Evolutionary conservation across 306 rosid genomes (phyloP).

Genomic region (Cucurbita moschata): DNA sequence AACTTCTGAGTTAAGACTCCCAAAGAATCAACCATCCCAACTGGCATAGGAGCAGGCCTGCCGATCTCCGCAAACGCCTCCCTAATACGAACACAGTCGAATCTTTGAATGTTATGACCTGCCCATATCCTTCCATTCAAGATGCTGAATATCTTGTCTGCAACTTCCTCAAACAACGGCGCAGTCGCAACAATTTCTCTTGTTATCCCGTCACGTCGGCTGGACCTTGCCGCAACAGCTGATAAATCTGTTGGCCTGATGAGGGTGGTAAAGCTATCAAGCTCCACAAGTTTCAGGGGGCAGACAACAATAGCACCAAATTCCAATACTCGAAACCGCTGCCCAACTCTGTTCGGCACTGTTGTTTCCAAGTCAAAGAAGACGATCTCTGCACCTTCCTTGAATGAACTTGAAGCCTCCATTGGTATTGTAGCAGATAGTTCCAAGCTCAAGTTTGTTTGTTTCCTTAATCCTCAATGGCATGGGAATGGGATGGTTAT

Average conservation of each 20-base stretch:
- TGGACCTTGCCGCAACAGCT: conserved; percentile 36
- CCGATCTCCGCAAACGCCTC: conserved; percentile 61
- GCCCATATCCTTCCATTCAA: conserved; percentile 89
- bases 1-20: conserved; percentile 47
- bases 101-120: conserved; percentile 76
- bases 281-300: conserved; percentile 55
- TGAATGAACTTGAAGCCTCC: conserved; percentile 32
- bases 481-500: conserved; percentile 3
- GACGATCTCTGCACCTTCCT: conserved; percentile 42
- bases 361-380: conserved; percentile 94
- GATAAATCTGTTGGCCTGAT: conserved; percentile 57
- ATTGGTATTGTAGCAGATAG: conserved; percentile 5
- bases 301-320: conserved; percentile 84
- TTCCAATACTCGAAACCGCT: conserved; percentile 57
- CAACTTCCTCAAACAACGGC: conserved; percentile 69
- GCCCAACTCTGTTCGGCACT: conserved; percentile 57
- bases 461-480: neutral
- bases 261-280: conserved; percentile 57
- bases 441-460: neutral
- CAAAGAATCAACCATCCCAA: conserved; percentile 68
- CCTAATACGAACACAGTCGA: conserved; percentile 71
- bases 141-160: conserved; percentile 54
- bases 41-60: conserved; percentile 46
- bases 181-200: conserved; percentile 45
- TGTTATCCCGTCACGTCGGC: conserved; percentile 68